Evolutionary conservation across 1,139 yeast genomes (phyloP), one percentile per base, ranked within the genome.

Genomic region (Blastobotrys indianensis): DNA sequence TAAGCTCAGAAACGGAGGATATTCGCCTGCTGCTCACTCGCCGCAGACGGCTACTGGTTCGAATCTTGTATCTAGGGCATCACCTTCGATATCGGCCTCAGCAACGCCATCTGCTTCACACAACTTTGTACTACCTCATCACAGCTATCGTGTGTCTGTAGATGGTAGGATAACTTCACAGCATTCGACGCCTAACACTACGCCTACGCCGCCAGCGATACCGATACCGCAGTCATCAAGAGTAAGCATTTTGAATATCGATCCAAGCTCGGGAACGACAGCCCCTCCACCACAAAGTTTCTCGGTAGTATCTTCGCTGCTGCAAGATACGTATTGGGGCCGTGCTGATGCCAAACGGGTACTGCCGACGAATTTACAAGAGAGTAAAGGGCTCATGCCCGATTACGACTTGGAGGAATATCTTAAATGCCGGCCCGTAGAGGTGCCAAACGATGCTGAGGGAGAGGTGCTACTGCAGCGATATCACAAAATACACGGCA

Each of bases 301-400:
- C 42, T 56, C 61, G 7, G 63, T 59, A 10, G 62, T 59, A 5
- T 56, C 61, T 3, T 57, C 61, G 15, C 44, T 59, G 32, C 51
- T 60, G 13, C 57, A 58, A 45, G 63, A 60, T 34, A 55, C 54
- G 30, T 53, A 49, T 33, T 58, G 60, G 61, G 60, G 58, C 13
- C 46, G 49, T 35, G 12, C 44, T 47, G 41, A 49, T 52, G 16
- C 25, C 25, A 20, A 20, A 7, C 25, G 25, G 4, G 25, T 20
- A 4, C 7, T 7, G 7, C 25, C 25, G 13, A 32, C 36, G n/a
- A 46, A 32, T 12, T 46, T 50, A 16, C 39, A 43, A 10, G 49
- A 50, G 12, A 46, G 51, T 16, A 38, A 44, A 7, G 59, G 57
- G n/a, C 44, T 60, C 25, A 46, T 58, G 33, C 59, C 58, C 1